Evolutionary conservation across 768 basidiomycete species (phyloP).

Genomic region (Podaxis sp.): DNA sequence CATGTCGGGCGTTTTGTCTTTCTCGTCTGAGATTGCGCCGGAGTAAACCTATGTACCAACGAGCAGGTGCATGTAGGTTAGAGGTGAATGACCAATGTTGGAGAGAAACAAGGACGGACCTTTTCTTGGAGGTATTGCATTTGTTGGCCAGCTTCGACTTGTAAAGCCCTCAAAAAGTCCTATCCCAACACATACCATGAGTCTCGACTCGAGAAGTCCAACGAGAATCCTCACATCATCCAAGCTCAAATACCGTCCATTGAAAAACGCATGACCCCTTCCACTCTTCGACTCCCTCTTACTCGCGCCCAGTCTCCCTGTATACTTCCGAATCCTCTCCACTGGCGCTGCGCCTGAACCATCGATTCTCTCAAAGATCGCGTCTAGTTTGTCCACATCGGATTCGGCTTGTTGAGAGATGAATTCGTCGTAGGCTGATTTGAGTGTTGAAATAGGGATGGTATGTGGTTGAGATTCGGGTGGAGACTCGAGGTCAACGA

Average conservation of each 20-base stretch:
- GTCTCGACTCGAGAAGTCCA: neutral
- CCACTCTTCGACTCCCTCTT: conserved; percentile 30
- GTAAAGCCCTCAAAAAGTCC: conserved; percentile 67
- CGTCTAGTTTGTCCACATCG: neutral
- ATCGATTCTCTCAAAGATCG: conserved; percentile 23
- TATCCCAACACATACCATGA: conserved; percentile 27
- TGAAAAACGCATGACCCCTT: conserved; percentile 77
- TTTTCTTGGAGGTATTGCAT: conserved; percentile 72
- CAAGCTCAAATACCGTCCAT: conserved; percentile 77
- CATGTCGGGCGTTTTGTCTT: conserved; percentile 46
- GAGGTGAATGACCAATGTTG: neutral
- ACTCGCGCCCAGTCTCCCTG: conserved; percentile 55
- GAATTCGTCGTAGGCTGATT: conserved; percentile 37
- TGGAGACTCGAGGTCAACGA: neutral
- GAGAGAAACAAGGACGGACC: conserved; percentile 37
- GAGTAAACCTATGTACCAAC: conserved; percentile 51
- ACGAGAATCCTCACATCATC: conserved; percentile 55
- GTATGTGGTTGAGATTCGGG: conserved; percentile 1
- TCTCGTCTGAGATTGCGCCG: conserved; percentile 54
- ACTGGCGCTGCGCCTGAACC: conserved; percentile 41
- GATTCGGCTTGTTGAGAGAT: conserved; percentile 25
- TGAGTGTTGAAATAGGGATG: neutral
- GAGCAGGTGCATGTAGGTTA: neutral
- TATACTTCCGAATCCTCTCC: conserved; percentile 51
- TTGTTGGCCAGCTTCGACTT: conserved; percentile 57